phyloP scores from a whole-genome alignment of 2,329 filamentous ascomycete species.

The Colletotrichum eremochloae region DNA sequence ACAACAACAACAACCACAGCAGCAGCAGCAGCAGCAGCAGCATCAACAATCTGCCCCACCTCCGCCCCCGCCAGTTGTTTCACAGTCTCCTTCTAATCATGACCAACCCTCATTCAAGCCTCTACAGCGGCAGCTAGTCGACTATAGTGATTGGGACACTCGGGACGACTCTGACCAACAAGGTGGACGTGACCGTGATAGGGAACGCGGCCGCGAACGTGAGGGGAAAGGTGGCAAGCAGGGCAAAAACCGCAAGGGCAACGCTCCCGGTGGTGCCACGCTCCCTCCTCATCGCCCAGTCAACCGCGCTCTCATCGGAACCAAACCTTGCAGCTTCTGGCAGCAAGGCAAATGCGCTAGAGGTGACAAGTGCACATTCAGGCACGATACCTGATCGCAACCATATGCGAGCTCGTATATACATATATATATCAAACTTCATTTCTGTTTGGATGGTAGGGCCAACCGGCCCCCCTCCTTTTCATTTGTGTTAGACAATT shows the following conservation, averaged over 20 bases:
- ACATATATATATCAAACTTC: slow-evolving; percentile 21
- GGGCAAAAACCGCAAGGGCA: slow-evolving; percentile 55
- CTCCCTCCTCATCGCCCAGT: slow-evolving; percentile 58
- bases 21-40: slow-evolving; percentile 10
- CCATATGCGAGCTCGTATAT: background rate
- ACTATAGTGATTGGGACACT: slow-evolving; percentile 35
- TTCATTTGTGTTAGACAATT: slow-evolving; percentile 14
- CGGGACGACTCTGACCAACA: slow-evolving; percentile 41
- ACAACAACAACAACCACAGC: slow-evolving; percentile 40
- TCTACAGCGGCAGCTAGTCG: slow-evolving; percentile 36
- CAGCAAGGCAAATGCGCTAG: slow-evolving; percentile 79
- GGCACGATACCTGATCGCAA: slow-evolving; percentile 65
- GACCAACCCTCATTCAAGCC: slow-evolving; percentile 40
- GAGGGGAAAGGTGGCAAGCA: slow-evolving; percentile 52
- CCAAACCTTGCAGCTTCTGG: slow-evolving; percentile 78
- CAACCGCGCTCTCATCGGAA: slow-evolving; percentile 72
- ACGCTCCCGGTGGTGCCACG: slow-evolving; percentile 46
- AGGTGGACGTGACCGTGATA: slow-evolving; percentile 47
- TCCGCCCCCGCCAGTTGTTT: slow-evolving; percentile 24
- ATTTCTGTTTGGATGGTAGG: slow-evolving; percentile 7
- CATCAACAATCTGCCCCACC: slow-evolving; percentile 39
- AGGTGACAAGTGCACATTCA: slow-evolving; percentile 80
- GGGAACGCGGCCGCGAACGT: slow-evolving; percentile 49
- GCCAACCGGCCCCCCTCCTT: background rate
- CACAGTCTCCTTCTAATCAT: slow-evolving; percentile 42